Conservation (phyloP, 306 rosid genomes). For the Prunus davidiana region DNA sequence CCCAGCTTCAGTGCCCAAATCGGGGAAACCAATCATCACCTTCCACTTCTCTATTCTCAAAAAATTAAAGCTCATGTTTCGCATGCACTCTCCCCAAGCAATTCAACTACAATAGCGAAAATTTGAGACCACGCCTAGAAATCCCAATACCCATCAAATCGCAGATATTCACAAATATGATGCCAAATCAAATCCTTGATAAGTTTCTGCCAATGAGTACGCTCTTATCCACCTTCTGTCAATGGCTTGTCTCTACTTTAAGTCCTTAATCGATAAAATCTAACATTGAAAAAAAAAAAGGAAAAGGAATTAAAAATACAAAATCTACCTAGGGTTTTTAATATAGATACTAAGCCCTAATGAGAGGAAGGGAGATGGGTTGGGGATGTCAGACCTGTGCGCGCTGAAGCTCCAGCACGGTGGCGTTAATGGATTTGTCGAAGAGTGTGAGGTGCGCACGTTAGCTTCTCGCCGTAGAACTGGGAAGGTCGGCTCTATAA, state of each 20-base stretch:
- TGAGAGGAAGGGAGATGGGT: not conserved
- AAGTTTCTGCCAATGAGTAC: constrained; percentile 11
- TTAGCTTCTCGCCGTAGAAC: constrained; percentile 32
- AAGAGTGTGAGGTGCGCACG: constrained; percentile 51
- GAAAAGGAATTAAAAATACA: not conserved
- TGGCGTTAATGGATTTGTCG: constrained; percentile 28
- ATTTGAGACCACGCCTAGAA: constrained; percentile 14
- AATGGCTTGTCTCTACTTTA: constrained; percentile 24
- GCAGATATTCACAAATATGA: constrained; percentile 4
- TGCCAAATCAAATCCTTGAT: not conserved
- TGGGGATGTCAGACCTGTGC: constrained; percentile 32
- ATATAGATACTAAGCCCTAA: constrained; percentile 25
- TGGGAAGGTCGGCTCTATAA: constrained; percentile 33
- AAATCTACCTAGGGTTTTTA: constrained; percentile 34
- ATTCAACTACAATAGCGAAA: constrained; percentile 10
- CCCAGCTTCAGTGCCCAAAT: constrained; percentile 46
- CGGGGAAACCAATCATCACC: constrained; percentile 28
- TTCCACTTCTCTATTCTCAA: constrained; percentile 40
- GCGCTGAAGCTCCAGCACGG: constrained; percentile 21
- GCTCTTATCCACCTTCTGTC: constrained; percentile 3
- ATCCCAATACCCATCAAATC: constrained; percentile 25
- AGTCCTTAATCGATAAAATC: constrained; percentile 13
- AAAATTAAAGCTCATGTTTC: constrained; percentile 35
- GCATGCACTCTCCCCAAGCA: constrained; percentile 18
- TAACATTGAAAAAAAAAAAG: not conserved